Conservation (phyloP, 176 grass and related monocot species). For the Musa acuminata region DNA sequence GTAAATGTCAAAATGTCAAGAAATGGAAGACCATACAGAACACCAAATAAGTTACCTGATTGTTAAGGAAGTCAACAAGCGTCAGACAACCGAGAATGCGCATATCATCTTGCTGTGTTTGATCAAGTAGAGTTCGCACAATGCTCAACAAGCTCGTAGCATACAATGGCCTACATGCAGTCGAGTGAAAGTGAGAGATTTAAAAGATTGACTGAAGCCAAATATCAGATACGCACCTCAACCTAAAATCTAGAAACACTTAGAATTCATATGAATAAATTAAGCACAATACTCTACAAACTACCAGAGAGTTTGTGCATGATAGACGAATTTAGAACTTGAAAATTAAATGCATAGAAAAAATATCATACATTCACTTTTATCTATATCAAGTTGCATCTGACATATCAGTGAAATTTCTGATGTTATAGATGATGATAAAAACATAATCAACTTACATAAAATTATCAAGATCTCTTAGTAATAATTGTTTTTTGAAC, state of each 20-base stretch:
- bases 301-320: not conserved
- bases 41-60: conserved; percentile 45
- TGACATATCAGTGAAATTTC: too few relatives aligned
- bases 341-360: not conserved
- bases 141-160: conserved; percentile 68
- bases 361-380: not conserved
- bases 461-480: too few relatives aligned
- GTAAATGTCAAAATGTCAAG: not conserved
- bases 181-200: conserved; percentile 6
- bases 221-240: not conserved
- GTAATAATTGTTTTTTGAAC: too few relatives aligned
- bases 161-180: conserved; percentile 62
- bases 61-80: conserved; percentile 80
- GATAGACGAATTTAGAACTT: not conserved
- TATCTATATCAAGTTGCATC: too few relatives aligned
- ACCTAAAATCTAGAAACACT: not conserved
- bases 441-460: too few relatives aligned
- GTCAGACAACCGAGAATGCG: conserved; percentile 61
- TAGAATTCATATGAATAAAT: not conserved
- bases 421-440: too few relatives aligned
- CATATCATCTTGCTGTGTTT: conserved; percentile 58
- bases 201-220: not conserved
- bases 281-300: not conserved
- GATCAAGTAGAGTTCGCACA: conserved; percentile 77
- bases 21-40: not conserved